Evolutionary conservation across 2,329 filamentous ascomycete species (phyloP), one percentile per base, ranked within the genome.

Genomic region (Paracamarosporium sp.): DNA sequence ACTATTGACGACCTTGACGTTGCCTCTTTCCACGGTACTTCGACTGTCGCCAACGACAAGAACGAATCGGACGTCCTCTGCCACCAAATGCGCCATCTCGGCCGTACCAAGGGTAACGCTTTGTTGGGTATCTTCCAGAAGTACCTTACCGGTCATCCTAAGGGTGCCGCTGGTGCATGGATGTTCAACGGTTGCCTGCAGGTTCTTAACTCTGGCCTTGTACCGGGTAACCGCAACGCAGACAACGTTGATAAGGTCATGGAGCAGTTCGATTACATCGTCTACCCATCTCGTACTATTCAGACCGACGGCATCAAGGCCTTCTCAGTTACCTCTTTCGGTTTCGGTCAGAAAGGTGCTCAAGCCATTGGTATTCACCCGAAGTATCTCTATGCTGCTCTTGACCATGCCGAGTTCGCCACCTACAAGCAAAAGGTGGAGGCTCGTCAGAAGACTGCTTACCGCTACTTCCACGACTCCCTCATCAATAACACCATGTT

Each of bases 101-200:
- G 95, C 65, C 91, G 95, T 70, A 90, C 89, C 80, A 97, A 97
- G 88, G 95, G 96, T 72, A 99, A 99, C 73, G 93, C 95, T 30
- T 84, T 99, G 13, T 81, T 98, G 64, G 95, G 93, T 83, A 93
- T 99, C 77, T 99, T 98, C 90, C 95, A 99, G 82, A 99, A 99
- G 81, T 98, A 96, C 79, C 88, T 99, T 61, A 99, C 96, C 53
- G 95, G 95, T 79, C 95, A 99, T 78, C 95, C 95, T 72, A 99
- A 99, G 88, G 95, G 95, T 89, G 94, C 95, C 71, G 95, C 95
- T 59, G 95, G 95, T 83, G 95, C 94, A 47, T 99, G 95, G 93
- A 99, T 99, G 95, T 89, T 99, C 86, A 99, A 99, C 83, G 95
- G 95, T 65, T 95, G 92, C 78, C 83, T 99, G 76, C 95, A 99